Evolutionary conservation across 2,329 filamentous ascomycete species (phyloP), one percentile per base, ranked within the genome.

Genomic region (Paecilomyces niveus): DNA sequence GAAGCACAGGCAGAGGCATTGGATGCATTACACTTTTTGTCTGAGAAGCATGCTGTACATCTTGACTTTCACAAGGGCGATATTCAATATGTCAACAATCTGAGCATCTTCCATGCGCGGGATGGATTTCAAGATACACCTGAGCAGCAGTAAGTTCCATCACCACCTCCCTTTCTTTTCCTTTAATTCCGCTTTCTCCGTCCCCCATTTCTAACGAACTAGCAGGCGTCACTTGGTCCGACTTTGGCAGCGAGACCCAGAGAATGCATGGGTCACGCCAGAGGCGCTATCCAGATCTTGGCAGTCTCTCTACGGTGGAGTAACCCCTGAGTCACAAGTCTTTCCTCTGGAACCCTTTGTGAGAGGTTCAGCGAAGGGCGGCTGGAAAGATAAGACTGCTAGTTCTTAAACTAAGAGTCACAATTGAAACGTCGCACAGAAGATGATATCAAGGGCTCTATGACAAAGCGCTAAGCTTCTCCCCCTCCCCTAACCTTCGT

Each of bases 1-100:
- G 78, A 82, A 68, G 79, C 77, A 0, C 80, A 83, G 63, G 80
- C 79, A 8, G 80, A 83, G 64, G 80, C 80, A 0, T 71, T 83
- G 13, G 80, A 82, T 59, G 71, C 79, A 5, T 61, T 83, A 22
- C 79, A 83, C 55, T 82, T 81, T 59, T 62, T 78, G 1, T 79
- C 75, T 0, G 76, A 79, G 58, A 71, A 77, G 56, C 72, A 77
- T 59, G 68, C 70, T 1, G 67, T 80, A 0, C 66, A 68, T 0
- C 65, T 81, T 6, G 73, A 77, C 45, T 80, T 82, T 57, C 69
- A 74, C 33, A 75, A 77, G 57, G 80, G 80, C 0, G 80, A 82
- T 61, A 70, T 83, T 13, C 79, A 81, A 63, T 81, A 78, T 56
- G 72, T 77, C n/a, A 83, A 82, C 62, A 82, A 83, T 49, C 57